A percentile compares a stretch with the other conserved stretches of the same genome.
Conservation (phyloP, 371 early-diverging fungal species). For the Mucor indicus region DNA sequence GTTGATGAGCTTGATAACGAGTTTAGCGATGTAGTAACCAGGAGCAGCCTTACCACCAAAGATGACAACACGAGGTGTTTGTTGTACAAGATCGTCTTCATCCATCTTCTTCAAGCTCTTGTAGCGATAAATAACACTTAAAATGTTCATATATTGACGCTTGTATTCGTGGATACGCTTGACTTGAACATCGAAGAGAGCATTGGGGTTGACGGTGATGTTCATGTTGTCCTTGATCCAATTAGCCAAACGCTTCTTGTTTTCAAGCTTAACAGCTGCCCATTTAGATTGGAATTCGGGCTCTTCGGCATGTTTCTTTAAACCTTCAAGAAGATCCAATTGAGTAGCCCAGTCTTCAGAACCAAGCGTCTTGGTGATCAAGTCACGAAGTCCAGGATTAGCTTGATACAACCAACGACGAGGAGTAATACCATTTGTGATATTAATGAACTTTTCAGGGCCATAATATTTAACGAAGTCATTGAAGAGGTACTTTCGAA, state of each 20-base stretch:
- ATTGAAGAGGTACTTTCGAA: slow-evolving; percentile 76
- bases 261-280: slow-evolving; percentile 80
- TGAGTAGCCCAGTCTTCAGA: slow-evolving; percentile 65
- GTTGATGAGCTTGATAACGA: slow-evolving; percentile 95
- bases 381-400: slow-evolving; percentile 75
- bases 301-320: slow-evolving; percentile 67
- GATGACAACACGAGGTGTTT: slow-evolving; percentile 77
- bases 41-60: slow-evolving; percentile 89
- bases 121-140: slow-evolving; percentile 89
- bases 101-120: slow-evolving; percentile 70
- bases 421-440: slow-evolving; percentile 93
- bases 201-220: slow-evolving; percentile 71
- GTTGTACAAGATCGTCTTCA: slow-evolving; percentile 53
- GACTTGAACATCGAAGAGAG: slow-evolving; percentile 91
- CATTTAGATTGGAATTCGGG: slow-evolving; percentile 71
- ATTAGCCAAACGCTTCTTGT: slow-evolving; percentile 84
- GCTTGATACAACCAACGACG: slow-evolving; percentile 92
- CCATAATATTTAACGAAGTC: slow-evolving; percentile 87
- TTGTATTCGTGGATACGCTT: slow-evolving; percentile 97
- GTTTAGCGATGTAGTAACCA: slow-evolving; percentile 93
- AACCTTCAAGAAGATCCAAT: slow-evolving; percentile 54
- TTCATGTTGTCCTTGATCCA: slow-evolving; percentile 66
- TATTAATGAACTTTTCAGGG: slow-evolving; percentile 82
- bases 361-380: slow-evolving; percentile 78
- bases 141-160: slow-evolving; percentile 95